These are phyloP conservation scores for Pecoramyces ruminantium DNA, from an alignment of 192 early-diverging fungal genomes.

Conservation along the genomic window DNA sequence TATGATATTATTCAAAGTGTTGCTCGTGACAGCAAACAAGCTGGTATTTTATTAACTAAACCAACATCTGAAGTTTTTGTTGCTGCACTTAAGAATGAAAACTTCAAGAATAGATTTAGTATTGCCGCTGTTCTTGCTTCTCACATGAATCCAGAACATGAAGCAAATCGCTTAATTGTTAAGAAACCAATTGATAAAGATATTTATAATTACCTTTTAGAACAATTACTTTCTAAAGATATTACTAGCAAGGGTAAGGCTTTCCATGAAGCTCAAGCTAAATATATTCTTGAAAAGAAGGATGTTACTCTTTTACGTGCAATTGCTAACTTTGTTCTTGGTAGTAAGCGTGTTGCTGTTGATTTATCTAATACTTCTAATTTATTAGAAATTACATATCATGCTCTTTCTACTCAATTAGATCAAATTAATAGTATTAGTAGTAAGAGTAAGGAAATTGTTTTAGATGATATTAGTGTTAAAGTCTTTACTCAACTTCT, in stretches of 20 bases:
- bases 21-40: not conserved
- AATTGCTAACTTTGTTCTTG: not conserved
- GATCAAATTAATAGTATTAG: not conserved
- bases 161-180: not conserved
- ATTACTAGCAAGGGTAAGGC: not conserved
- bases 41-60: not conserved
- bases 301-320: not conserved
- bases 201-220: not conserved
- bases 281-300: not conserved
- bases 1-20: not conserved
- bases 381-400: not conserved
- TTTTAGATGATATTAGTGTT: not conserved
- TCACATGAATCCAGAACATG: not conserved
- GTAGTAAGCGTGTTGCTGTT: not conserved
- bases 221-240: not conserved
- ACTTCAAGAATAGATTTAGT: not conserved
- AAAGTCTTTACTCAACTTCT: not conserved
- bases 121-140: not conserved
- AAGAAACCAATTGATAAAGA: not conserved
- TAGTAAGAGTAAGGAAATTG: not conserved
- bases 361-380: not conserved
- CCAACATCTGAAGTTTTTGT: not conserved
- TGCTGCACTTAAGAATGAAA: not conserved
- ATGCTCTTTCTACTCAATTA: not conserved
- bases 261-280: not conserved